Evolutionary conservation across 2,329 filamentous ascomycete species (phyloP), one percentile per base, ranked within the genome.

Genomic region (Sclerotinia borealis): DNA sequence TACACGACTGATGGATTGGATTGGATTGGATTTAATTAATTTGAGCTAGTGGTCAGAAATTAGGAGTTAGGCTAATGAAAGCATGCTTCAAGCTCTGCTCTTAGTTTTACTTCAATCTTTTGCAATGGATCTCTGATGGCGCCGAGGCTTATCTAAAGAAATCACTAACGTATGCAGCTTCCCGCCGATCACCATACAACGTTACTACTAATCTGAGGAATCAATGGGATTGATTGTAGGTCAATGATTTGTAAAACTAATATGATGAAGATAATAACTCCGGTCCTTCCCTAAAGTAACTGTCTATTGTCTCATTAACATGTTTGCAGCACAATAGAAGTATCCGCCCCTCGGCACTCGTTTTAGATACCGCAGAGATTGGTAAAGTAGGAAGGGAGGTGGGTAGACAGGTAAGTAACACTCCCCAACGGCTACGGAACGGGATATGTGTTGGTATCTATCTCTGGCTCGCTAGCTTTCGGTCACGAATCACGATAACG

Each of bases 41-140:
- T 27, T 27, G 25, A 37, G 15, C n/a, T 19, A 9, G 37, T 59
- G 56, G 43, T n/a, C 29, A 37, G 15, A 36, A 36, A 15, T 10
- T 56, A 31, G 54, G 39, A 58, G 39, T 58, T 58, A 55, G 54
- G 54, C n/a, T 43, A 58, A 61, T 52, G 47, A 50, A 61, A 52
- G 25, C 36, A 43, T 61, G 31, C n/a, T 52, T 41, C 43, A 47
- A 47, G 43, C 17, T 47, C 19, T 52, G 36, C 19, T 41, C 36
- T 41, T 41, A 13, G 6, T 34, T 34, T 25, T 61, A 41, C 31
- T 29, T 52, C 19, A 43, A 11, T 45, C 17, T 31, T 19, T 31
- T 22, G 27, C 17, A n/a, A 37, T n/a, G 4, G 15, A 39, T 39
- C 15, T 11, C 27, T 34, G n/a, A 47, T 22, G 15, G 41, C 13